Evolutionary conservation across 148 eudicot genomes (phyloP), one percentile per base, ranked within the genome.

Genomic region (Camellia lanceoleosa): DNA sequence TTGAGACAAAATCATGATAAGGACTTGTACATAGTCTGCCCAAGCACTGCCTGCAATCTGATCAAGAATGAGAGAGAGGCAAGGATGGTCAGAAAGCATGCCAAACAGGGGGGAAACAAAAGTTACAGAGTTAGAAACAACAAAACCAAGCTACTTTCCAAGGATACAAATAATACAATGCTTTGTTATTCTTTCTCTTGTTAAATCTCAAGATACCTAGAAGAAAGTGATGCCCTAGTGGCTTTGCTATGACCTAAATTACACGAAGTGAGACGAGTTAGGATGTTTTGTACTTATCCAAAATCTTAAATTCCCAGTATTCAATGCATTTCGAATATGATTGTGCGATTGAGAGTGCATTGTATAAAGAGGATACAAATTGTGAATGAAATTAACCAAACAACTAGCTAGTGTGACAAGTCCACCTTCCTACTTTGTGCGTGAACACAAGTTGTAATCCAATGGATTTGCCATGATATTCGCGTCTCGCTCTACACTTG

Each of bases 21-120:
- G 56, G 64, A 55, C 79, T 56, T 56, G 56, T 42, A 52, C 55
- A 71, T n/a, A 64, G 41, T 81, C 72, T 51, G 77, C 60, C 73
- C 58, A 54, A 63, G 62, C 67, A 76, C 72, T n/a, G 13, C 62
- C 80, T 71, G 70, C 62, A 76, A 69, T 71, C 83, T 74, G 79
- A 80, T 73, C 63, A 73, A 73, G 67, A 68, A 15, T 38, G 12
- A 54, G 74, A 46, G 46, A 81, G 75, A 81, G 79, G 41, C 11
- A 59, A 52, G 16, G 62, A 64, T 42, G 64, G 0, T 51, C 59
- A 18, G 3, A 60, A 76, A 23, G 71, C 38, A 51, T 51, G 19
- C n/a, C 16, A 5, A 58, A 30, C 38, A 30, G 38, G 42, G 52
- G 41, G 10, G 54, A 78, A 55, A 71, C 38, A 58, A 5, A 23